Percentiles rank a stretch among this genome's conserved stretches.
Evolutionary conservation across 2,329 filamentous ascomycete species (phyloP).

Genomic region (Colletotrichum caudatum): DNA sequence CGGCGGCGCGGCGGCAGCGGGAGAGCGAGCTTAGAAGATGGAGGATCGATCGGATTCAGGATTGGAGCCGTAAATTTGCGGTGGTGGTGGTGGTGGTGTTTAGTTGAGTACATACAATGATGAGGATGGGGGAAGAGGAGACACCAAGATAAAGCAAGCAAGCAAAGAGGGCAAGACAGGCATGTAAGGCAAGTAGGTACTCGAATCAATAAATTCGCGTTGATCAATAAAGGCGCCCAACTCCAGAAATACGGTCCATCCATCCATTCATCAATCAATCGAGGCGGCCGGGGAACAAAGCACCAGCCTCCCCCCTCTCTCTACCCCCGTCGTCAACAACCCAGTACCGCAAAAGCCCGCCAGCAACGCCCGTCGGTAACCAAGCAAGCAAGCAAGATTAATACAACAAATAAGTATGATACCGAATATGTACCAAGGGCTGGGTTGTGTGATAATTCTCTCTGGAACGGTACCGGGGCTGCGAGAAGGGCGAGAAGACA

Average conservation of each 20-base stretch:
- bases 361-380: background rate
- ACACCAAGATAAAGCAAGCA: slow-evolving; percentile 1
- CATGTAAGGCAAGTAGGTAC: background rate
- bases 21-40: background rate
- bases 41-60: background rate
- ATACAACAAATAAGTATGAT: background rate
- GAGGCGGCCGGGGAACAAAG: background rate
- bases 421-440: background rate
- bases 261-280: slow-evolving; percentile 9
- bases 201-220: slow-evolving; percentile 23
- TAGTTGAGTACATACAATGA: background rate
- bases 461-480: background rate
- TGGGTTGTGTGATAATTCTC: slow-evolving; percentile 5
- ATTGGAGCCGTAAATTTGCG: background rate
- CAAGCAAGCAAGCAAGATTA: background rate
- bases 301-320: slow-evolving; percentile 1
- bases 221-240: slow-evolving; percentile 36
- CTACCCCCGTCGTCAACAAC: background rate
- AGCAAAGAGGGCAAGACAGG: background rate
- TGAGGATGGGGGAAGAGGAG: background rate
- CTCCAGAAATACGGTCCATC: slow-evolving; percentile 6
- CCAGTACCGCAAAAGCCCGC: background rate
- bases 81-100: background rate
- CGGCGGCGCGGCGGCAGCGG: slow-evolving; percentile 7
- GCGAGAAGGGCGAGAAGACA: background rate